A percentile compares a stretch with the other conserved stretches of the same genome.
phyloP scores from a whole-genome alignment of 805 yeast genomes.

The Monosporozyma aerobia region DNA sequence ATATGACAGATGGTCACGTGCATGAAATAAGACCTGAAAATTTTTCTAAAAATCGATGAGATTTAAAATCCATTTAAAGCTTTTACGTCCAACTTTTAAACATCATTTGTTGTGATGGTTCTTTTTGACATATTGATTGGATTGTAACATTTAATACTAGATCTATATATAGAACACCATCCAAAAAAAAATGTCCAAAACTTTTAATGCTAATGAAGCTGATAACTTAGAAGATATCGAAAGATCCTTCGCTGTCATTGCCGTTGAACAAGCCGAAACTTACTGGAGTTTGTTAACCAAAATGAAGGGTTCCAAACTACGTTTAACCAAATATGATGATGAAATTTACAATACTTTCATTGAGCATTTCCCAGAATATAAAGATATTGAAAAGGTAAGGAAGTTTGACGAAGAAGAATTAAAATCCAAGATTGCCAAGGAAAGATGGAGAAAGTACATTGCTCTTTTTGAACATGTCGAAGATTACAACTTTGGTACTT shows the following conservation, averaged over 20 bases:
- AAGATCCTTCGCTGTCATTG: slow-evolving; percentile 95
- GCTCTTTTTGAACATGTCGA: slow-evolving; percentile 74
- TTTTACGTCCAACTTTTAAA: background rate
- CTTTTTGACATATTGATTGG: background rate
- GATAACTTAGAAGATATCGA: slow-evolving; percentile 94
- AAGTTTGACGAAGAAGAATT: slow-evolving; percentile 66
- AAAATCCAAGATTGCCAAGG: slow-evolving; percentile 74
- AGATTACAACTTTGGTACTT: slow-evolving; percentile 92
- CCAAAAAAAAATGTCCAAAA: slow-evolving; percentile 9
- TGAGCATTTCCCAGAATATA: slow-evolving; percentile 82
- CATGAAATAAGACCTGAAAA: background rate
- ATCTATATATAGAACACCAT: background rate
- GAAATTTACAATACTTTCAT: slow-evolving; percentile 54
- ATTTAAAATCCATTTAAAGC: background rate
- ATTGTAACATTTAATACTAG: background rate
- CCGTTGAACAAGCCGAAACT: slow-evolving; percentile 90
- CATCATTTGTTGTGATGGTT: background rate
- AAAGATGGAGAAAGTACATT: slow-evolving; percentile 83
- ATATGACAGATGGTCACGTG: background rate
- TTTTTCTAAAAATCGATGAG: background rate
- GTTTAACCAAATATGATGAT: slow-evolving; percentile 62
- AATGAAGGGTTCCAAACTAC: slow-evolving; percentile 71
- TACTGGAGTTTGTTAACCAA: slow-evolving; percentile 76
- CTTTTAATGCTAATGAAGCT: slow-evolving; percentile 79
- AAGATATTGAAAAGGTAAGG: slow-evolving; percentile 46